Evolutionary conservation across 2,329 filamentous ascomycete genomes (phyloP).

Genomic region (Trichoderma harzianum): DNA sequence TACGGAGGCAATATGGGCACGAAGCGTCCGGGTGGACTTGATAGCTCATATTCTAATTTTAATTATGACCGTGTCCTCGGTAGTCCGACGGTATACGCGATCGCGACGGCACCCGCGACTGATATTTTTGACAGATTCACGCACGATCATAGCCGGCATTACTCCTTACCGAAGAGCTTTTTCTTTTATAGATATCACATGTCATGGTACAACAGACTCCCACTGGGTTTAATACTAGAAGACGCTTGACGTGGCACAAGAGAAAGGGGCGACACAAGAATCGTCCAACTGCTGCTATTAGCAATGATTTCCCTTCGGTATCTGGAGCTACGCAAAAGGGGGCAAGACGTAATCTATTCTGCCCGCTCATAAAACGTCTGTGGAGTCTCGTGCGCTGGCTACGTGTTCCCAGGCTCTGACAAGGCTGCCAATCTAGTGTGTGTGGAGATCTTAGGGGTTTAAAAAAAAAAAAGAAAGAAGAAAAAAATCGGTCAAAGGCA

Average conservation of each 20-base stretch:
- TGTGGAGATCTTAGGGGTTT: neutral
- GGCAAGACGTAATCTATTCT: neutral
- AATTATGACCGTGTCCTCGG: neutral
- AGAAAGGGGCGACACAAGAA: neutral
- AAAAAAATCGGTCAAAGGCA: neutral
- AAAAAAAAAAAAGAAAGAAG: no score
- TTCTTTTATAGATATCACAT: neutral
- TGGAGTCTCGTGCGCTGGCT: neutral
- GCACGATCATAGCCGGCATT: neutral
- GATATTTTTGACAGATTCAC: neutral
- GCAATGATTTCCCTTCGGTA: neutral
- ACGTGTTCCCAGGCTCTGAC: neutral
- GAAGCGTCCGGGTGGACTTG: neutral
- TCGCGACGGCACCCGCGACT: neutral
- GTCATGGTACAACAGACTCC: neutral
- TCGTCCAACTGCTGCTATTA: neutral
- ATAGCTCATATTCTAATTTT: neutral
- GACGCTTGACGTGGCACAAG: neutral
- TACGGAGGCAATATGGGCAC: neutral
- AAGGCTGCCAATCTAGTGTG: neutral
- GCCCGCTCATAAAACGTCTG: neutral
- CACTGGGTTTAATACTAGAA: neutral
- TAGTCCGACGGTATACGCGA: neutral
- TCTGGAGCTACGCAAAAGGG: neutral
- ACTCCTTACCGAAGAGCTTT: neutral